phyloP scores from a whole-genome alignment of 805 yeast genomes.

The Wickerhamomyces canadensis region DNA sequence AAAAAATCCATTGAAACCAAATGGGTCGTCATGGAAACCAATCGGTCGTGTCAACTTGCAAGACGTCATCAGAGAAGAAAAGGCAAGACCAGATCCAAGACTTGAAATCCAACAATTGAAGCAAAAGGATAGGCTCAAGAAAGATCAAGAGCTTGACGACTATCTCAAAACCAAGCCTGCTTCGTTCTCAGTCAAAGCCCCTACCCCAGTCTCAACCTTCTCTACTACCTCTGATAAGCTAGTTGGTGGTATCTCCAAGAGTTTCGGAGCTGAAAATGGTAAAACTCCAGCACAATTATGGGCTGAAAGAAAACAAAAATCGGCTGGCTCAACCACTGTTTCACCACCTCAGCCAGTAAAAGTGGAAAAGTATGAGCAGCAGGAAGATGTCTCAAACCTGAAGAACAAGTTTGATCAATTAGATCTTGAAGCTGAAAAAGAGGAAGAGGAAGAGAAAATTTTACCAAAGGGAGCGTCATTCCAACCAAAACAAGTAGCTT shows the following conservation, averaged over 20 bases:
- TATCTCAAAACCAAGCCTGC: constrained; percentile 32
- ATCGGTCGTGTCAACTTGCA: constrained; percentile 53
- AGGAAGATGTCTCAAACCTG: constrained; percentile 27
- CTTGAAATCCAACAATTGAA: constrained; percentile 31
- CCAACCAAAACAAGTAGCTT: not conserved
- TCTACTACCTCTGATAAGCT: constrained; percentile 31
- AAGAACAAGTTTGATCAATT: constrained; percentile 33
- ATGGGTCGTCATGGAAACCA: constrained; percentile 50
- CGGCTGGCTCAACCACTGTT: constrained; percentile 21
- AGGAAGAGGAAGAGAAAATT: constrained; percentile 20
- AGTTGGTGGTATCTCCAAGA: constrained; percentile 54
- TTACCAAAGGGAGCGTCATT: constrained; percentile 3
- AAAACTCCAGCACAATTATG: constrained; percentile 93
- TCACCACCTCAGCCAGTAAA: constrained; percentile 18
- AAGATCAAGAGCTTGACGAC: constrained; percentile 30
- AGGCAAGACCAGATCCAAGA: constrained; percentile 38
- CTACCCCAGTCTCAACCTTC: constrained; percentile 18
- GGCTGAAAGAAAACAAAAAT: constrained; percentile 76
- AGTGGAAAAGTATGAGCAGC: constrained; percentile 22
- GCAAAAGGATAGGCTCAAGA: constrained; percentile 28
- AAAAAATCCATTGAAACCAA: constrained; percentile 38
- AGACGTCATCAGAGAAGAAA: constrained; percentile 38
- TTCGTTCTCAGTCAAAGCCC: constrained; percentile 16
- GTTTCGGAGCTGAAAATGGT: constrained; percentile 64
- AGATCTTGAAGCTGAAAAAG: constrained; percentile 17